Evolutionary conservation across 1,284 basidiomycete species (phyloP), one percentile per base, ranked within the genome.

Genomic region (Meripilus lineatus): DNA sequence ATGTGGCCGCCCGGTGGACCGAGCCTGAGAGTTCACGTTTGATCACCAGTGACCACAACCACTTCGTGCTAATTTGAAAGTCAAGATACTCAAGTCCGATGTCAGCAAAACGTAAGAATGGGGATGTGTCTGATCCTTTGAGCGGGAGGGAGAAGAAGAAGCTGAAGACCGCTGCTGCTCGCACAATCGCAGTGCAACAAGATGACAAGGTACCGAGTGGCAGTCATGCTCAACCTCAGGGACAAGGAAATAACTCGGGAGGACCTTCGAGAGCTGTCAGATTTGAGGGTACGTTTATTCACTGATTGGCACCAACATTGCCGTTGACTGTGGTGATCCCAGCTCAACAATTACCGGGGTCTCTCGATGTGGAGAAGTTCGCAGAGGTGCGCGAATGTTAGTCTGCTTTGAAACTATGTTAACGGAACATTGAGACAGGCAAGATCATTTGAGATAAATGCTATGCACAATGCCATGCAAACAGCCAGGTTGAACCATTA

Each of bases 391-490:
- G 69, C 47, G 5, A 36, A n/a, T 36, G 15, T 47, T 50, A 22
- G 26, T 30, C 30, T 35, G 28, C n/a, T 33, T 3, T 7, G 20
- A 22, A 17, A 23, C 22, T 38, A 32, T 21, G 24, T 34, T 32
- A 38, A 32, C 32, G 40, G 32, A 49, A 44, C 33, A n/a, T n/a
- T 26, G 42, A 23, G 28, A 5, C 50, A 94, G 90, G 79, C 89
- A 17, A 74, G 93, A 49, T 75, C 81, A 3, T 89, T 90, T 56
- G 93, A 97, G 66, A 92, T 96, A 44, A 69, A 77, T 37, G 88
- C 92, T 0, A 90, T 96, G 82, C 81, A 93, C 51, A 76, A 72
- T 20, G 84, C 90, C 0, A 93, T 95, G 72, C 81, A 87, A 62
- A 72, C 71, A 32, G 83, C 90, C 32, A 77, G 81, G 92, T 84